phyloP scores from a whole-genome alignment of 352 stramenopile genomes.

The Phytophthora lateralis region DNA sequence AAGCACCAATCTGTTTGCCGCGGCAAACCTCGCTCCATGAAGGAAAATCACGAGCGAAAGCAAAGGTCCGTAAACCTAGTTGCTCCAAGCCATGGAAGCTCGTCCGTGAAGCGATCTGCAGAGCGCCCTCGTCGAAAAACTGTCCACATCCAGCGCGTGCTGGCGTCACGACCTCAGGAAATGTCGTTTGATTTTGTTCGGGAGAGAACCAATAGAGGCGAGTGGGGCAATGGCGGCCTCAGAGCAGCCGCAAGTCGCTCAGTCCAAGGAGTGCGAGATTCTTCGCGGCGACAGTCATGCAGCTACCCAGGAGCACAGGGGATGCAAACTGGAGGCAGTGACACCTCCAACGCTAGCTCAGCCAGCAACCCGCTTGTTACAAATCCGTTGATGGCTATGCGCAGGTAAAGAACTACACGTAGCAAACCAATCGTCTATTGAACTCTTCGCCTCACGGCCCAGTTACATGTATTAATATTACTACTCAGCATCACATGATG shows the following conservation, averaged over 20 bases:
- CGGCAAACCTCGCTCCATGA: constrained; percentile 17
- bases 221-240: background rate
- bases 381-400: constrained; percentile 48
- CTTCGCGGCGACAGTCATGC: constrained; percentile 2
- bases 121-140: constrained; percentile 5
- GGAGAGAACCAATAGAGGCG: constrained; percentile 1
- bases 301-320: constrained; percentile 20
- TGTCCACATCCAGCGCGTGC: constrained; percentile 1
- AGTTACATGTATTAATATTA: constrained; percentile 3
- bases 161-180: constrained; percentile 6
- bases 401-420: constrained; percentile 7
- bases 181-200: constrained; percentile 5
- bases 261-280: constrained; percentile 8
- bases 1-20: constrained; percentile 76
- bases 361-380: constrained; percentile 56
- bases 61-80: background rate
- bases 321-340: constrained; percentile 31
- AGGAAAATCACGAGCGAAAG: constrained; percentile 7
- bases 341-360: constrained; percentile 56
- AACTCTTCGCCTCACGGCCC: background rate
- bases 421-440: no score
- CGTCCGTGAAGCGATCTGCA: background rate
- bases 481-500: background rate
- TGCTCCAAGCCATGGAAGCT: background rate
- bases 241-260: background rate